Percentiles rank a stretch among this genome's conserved stretches.
phyloP scores from a whole-genome alignment of 2,329 filamentous ascomycete species.

The Fusarium tupiense region DNA sequence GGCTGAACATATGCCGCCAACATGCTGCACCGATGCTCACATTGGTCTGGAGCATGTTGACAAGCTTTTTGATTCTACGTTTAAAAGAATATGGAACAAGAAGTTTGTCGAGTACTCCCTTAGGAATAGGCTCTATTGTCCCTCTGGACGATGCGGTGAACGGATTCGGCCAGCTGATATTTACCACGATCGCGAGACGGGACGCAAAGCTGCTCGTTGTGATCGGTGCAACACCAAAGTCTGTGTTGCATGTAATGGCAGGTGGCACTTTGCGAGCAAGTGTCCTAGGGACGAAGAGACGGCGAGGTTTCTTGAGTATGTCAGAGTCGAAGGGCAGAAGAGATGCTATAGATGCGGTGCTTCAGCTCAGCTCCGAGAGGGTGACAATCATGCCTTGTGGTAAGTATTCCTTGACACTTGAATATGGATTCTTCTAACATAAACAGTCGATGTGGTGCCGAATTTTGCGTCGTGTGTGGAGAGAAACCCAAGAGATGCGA shows the following conservation, averaged over 20 bases:
- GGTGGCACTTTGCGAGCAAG: conserved; percentile 74
- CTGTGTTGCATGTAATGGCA: conserved; percentile 77
- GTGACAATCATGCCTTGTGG: conserved; percentile 91
- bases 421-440: conserved; percentile 15
- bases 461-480: conserved; percentile 90
- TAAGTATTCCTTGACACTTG: conserved; percentile 51
- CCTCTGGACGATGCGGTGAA: conserved; percentile 75
- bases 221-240: conserved; percentile 77
- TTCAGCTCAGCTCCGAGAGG: conserved; percentile 82
- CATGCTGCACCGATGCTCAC: conserved; percentile 77
- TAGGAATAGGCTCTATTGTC: conserved; percentile 81
- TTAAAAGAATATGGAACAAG: conserved; percentile 83
- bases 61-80: conserved; percentile 74
- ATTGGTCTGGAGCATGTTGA: conserved; percentile 83
- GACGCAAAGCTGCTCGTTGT: conserved; percentile 75
- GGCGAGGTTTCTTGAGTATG: conserved; percentile 69
- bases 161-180: conserved; percentile 82
- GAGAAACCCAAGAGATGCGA: conserved; percentile 84
- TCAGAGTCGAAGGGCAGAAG: conserved; percentile 76
- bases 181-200: conserved; percentile 62
- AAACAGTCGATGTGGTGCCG: conserved; percentile 75
- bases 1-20: conserved; percentile 84
- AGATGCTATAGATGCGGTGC: conserved; percentile 78
- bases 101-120: conserved; percentile 82
- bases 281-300: conserved; percentile 79